These are phyloP conservation scores for Fusarium acutatum DNA, from an alignment of 2,329 filamentous ascomycete species.

Conservation along the genomic window DNA sequence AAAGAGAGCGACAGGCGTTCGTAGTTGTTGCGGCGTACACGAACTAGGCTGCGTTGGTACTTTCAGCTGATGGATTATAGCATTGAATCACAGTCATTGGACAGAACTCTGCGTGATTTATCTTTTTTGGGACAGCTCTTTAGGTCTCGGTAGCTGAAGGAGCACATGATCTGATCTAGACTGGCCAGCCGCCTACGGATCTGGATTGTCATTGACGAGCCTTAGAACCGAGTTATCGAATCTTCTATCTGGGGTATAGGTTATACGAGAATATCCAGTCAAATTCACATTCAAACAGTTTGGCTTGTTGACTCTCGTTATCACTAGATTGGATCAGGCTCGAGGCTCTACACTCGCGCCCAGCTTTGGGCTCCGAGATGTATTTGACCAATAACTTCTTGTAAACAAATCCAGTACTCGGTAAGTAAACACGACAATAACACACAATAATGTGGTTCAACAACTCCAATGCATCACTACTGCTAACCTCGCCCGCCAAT, in stretches of 20 bases:
- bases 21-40: fast-evolving
- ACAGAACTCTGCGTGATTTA: neutral
- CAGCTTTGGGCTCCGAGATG: fast-evolving
- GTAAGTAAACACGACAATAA: no score
- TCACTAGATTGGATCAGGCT: no score
- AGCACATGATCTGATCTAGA: neutral
- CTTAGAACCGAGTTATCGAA: no score
- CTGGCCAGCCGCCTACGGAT: fast-evolving
- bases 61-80: neutral
- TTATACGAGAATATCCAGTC: neutral
- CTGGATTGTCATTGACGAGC: neutral
- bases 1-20: neutral
- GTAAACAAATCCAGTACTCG: neutral
- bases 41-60: neutral
- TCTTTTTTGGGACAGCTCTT: no score
- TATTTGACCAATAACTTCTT: neutral
- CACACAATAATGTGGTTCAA: fast-evolving
- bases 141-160: fast-evolving
- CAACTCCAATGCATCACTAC: neutral
- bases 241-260: neutral
- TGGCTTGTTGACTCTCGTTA: neutral
- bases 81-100: no score
- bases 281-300: neutral
- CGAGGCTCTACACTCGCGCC: no score
- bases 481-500: no score